phyloP scores from a whole-genome alignment of 345 rosid genomes.

The Dipteronia sinensis region DNA sequence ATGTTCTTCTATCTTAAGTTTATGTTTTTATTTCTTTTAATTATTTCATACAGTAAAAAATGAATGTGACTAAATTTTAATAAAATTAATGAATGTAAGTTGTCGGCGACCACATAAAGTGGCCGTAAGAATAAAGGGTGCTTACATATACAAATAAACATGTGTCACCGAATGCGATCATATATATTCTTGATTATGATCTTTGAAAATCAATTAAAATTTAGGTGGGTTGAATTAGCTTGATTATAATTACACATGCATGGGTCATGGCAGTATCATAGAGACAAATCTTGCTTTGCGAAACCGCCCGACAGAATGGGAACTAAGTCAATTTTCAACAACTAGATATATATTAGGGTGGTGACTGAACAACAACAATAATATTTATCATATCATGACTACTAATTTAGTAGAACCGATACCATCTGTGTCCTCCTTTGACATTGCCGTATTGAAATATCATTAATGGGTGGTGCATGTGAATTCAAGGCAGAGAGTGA shows the following conservation, averaged over 20 bases:
- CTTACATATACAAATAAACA: neutral
- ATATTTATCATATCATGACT: neutral
- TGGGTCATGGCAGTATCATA: neutral
- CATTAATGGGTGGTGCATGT: no score
- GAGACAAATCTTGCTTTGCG: neutral
- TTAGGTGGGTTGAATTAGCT: neutral
- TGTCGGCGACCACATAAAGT: no score
- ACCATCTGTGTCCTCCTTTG: no score
- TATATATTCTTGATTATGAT: neutral
- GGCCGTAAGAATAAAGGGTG: neutral
- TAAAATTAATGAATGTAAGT: no score
- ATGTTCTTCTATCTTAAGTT: no score
- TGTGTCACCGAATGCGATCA: neutral
- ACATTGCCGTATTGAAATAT: no score
- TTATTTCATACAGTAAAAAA: no score
- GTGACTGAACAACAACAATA: neutral
- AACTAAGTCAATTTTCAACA: neutral
- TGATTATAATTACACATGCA: no score
- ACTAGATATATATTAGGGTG: neutral
- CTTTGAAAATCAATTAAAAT: neutral
- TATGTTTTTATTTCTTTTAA: no score
- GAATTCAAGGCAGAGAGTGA: neutral
- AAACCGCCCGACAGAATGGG: constrained; percentile 7
- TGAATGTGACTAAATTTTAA: neutral
- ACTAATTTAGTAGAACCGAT: no score